Percentiles rank a stretch among this genome's conserved stretches.
Conservation (phyloP, 495 filamentous ascomycete species). For the Penicillium roqueforti region DNA sequence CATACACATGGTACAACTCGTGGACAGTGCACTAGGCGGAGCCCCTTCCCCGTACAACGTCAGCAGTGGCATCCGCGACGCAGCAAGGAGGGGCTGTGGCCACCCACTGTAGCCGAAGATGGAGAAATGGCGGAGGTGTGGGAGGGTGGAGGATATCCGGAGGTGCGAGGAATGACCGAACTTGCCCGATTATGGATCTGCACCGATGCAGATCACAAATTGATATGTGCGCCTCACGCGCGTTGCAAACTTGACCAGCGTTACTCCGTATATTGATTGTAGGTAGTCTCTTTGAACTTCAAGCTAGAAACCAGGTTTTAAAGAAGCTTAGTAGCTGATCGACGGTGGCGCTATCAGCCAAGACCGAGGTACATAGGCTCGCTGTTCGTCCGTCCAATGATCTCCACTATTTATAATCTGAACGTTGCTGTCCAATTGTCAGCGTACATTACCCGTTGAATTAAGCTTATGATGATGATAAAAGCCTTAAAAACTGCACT, state of each 20-base stretch:
- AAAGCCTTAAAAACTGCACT: neutral
- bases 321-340: slow-evolving; percentile 6
- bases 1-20: neutral
- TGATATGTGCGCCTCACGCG: neutral
- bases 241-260: neutral
- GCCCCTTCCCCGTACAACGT: neutral
- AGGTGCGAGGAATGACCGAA: neutral
- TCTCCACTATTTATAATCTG: neutral
- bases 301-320: neutral
- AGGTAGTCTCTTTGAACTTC: neutral
- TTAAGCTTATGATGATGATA: neutral
- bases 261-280: no score
- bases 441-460: neutral
- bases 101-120: neutral
- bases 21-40: neutral
- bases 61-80: slow-evolving; percentile 5
- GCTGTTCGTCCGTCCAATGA: neutral
- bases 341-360: slow-evolving; percentile 7
- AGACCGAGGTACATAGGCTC: neutral
- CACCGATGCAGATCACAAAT: neutral
- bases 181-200: neutral
- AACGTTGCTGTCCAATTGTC: neutral
- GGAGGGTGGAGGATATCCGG: slow-evolving; percentile 4
- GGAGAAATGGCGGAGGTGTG: slow-evolving; percentile 7
- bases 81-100: slow-evolving; percentile 1